phyloP scores from a whole-genome alignment of 1,284 basidiomycete genomes.

The Wolfiporia cocos region DNA sequence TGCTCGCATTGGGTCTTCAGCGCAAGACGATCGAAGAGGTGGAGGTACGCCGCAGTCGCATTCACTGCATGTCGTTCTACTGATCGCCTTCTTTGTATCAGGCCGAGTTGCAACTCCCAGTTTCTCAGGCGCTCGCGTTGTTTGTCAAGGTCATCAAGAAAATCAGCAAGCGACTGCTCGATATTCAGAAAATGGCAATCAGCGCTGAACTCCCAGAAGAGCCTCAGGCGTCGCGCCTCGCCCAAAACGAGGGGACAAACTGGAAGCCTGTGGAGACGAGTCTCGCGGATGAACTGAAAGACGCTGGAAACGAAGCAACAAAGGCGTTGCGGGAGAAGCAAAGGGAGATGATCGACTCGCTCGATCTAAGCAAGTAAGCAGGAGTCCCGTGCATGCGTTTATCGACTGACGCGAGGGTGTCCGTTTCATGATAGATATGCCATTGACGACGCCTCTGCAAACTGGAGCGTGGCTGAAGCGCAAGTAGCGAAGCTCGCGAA shows the following conservation, averaged over 20 bases:
- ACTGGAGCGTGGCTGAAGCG: slow-evolving; percentile 71
- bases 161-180: slow-evolving; percentile 73
- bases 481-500: slow-evolving; percentile 53
- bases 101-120: slow-evolving; percentile 78
- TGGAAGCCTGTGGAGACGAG: slow-evolving; percentile 50
- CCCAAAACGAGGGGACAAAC: slow-evolving; percentile 18
- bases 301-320: slow-evolving; percentile 57
- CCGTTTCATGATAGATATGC: slow-evolving; percentile 54
- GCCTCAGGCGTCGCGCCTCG: slow-evolving; percentile 18
- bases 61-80: neutral
- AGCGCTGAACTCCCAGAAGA: slow-evolving; percentile 45
- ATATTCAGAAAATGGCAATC: slow-evolving; percentile 78
- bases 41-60: slow-evolving; percentile 45
- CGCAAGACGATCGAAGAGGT: slow-evolving; percentile 88
- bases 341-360: slow-evolving; percentile 77
- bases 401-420: slow-evolving; percentile 17
- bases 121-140: slow-evolving; percentile 85
- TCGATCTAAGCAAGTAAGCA: slow-evolving; percentile 83
- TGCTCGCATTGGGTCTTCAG: slow-evolving; percentile 89
- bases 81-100: slow-evolving; percentile 22
- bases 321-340: slow-evolving; percentile 60
- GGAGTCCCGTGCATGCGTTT: neutral
- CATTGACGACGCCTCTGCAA: slow-evolving; percentile 62
- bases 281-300: slow-evolving; percentile 62
- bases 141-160: slow-evolving; percentile 91